Evolutionary conservation across 2,329 filamentous ascomycete genomes (phyloP).

Genomic region (Chrysoporthe deuterocubensis): DNA sequence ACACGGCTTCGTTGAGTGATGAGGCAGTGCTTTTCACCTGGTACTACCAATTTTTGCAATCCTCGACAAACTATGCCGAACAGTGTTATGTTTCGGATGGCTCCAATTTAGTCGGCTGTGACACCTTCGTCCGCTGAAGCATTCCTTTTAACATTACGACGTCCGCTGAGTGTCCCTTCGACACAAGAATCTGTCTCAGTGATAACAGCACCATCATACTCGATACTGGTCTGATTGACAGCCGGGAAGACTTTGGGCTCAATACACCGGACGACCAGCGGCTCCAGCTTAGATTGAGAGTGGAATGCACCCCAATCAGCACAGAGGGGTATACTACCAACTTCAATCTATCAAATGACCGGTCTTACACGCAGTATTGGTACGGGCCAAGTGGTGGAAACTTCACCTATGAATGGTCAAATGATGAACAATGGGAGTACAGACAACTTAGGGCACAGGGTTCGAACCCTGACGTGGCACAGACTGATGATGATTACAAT

Average conservation of each 20-base stretch:
- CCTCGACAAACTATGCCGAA: conserved; percentile 2
- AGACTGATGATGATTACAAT: conserved; percentile 10
- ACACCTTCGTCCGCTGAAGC: background rate
- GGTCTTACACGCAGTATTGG: conserved; percentile 6
- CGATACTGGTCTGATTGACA: conserved; percentile 6
- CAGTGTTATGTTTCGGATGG: conserved; percentile 1
- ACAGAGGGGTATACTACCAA: background rate
- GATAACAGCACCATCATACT: background rate
- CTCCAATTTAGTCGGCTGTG: background rate
- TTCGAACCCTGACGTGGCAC: background rate
- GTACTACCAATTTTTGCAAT: background rate
- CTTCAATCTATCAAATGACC: background rate
- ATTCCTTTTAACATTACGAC: background rate
- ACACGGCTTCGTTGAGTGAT: background rate
- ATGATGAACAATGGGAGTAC: background rate
- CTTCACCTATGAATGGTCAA: conserved; percentile 2
- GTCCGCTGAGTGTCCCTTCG: background rate
- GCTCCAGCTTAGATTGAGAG: conserved; percentile 7
- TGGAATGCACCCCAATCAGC: conserved; percentile 4
- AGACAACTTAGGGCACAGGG: background rate
- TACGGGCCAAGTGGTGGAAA: conserved; percentile 2
- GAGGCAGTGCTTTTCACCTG: background rate
- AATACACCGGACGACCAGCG: conserved; percentile 5
- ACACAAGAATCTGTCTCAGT: background rate
- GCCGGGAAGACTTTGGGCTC: conserved; percentile 8